These are phyloP conservation scores for Cucumis cinereus DNA, from an alignment of 306 rosid species.

Conservation along the genomic window DNA sequence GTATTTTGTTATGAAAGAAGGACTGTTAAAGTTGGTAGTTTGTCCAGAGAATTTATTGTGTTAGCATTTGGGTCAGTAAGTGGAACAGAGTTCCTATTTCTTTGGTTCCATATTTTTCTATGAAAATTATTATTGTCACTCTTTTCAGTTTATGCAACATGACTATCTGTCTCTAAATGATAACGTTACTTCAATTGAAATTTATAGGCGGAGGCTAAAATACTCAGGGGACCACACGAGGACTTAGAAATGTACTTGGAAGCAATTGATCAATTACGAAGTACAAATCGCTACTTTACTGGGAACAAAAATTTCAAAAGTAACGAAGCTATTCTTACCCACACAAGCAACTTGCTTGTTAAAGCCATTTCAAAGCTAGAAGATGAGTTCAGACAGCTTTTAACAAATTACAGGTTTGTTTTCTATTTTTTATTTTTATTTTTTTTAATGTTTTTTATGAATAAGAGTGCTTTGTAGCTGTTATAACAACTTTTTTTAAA, in stretches of 20 bases:
- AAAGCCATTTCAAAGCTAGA: constrained; percentile 90
- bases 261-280: constrained; percentile 70
- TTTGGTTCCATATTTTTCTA: background rate
- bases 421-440: background rate
- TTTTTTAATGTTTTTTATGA: background rate
- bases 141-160: background rate
- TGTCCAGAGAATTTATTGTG: background rate
- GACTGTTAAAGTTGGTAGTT: background rate
- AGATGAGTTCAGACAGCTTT: constrained; percentile 79
- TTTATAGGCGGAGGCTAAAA: constrained; percentile 90
- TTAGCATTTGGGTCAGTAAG: background rate
- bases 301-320: constrained; percentile 46
- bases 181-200: background rate
- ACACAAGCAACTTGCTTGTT: constrained; percentile 61
- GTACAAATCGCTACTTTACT: constrained; percentile 46
- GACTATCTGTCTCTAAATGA: background rate
- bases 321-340: constrained; percentile 46
- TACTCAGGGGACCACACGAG: constrained; percentile 89
- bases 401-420: constrained; percentile 68
- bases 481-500: background rate
- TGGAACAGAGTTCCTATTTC: background rate
- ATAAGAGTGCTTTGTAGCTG: background rate
- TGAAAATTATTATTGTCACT: background rate
- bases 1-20: background rate
- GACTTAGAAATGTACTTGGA: constrained; percentile 85